A percentile compares a stretch with the other conserved stretches of the same genome.
phyloP scores from a whole-genome alignment of 1,139 yeast genomes.

The Hansenula sp. region DNA sequence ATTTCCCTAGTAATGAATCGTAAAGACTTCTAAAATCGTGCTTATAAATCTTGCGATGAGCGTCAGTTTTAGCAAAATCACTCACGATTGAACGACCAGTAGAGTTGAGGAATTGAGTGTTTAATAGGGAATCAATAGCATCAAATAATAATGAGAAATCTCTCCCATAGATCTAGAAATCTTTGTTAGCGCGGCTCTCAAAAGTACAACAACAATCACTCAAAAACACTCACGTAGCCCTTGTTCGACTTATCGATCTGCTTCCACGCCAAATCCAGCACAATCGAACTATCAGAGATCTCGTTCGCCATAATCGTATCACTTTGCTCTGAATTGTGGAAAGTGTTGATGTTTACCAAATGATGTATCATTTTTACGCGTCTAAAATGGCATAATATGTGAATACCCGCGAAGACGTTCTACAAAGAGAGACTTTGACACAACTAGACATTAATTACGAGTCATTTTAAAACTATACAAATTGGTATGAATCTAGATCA shows the following conservation, averaged over 20 bases:
- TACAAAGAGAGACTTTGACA: not conserved
- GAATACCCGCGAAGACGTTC: not conserved
- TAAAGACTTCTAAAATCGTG: slow-evolving; percentile 26
- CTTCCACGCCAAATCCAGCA: slow-evolving; percentile 27
- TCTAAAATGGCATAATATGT: no score
- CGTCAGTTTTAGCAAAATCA: slow-evolving; percentile 25
- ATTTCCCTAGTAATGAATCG: slow-evolving; percentile 21
- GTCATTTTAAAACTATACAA: not conserved
- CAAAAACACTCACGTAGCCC: slow-evolving; percentile 18
- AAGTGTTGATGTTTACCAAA: no score
- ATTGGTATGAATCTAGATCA: slow-evolving; percentile 9
- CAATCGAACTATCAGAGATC: slow-evolving; percentile 7
- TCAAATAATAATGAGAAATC: slow-evolving; percentile 18
- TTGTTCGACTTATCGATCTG: slow-evolving; percentile 23
- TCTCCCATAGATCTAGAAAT: slow-evolving; percentile 24
- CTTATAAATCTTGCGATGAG: slow-evolving; percentile 25
- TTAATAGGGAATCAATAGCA: slow-evolving; percentile 20
- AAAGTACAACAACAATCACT: no score
- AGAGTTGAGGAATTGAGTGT: slow-evolving; percentile 17
- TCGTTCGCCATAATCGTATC: not conserved
- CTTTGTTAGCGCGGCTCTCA: no score
- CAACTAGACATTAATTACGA: not conserved
- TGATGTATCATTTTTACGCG: no score
- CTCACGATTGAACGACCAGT: slow-evolving; percentile 22
- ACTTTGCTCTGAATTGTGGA: no score